Evolutionary conservation across 306 rosid species (phyloP).

Genomic region (Pterocarpus macrocarpus): DNA sequence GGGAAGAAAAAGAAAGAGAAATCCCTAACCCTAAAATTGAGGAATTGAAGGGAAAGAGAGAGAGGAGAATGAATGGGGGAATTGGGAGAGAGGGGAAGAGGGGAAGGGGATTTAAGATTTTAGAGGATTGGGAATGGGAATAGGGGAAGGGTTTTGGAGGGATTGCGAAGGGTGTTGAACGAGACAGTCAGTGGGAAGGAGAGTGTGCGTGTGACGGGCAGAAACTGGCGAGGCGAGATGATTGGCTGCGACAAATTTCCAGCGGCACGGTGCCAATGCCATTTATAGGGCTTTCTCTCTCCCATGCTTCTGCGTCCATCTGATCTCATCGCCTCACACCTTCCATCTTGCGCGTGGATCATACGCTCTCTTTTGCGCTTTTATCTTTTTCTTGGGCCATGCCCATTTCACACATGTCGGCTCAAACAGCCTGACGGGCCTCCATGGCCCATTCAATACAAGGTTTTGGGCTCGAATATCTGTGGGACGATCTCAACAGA

Average conservation of each 20-base stretch:
- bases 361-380: neutral
- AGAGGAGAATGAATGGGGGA: conserved; percentile 1
- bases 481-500: too few relatives aligned
- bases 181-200: neutral
- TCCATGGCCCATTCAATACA: conserved; percentile 4
- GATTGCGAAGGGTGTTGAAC: conserved; percentile 3
- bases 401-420: neutral
- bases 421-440: neutral
- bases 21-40: conserved; percentile 76
- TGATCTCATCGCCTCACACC: conserved; percentile 42
- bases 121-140: conserved; percentile 1
- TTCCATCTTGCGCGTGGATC: conserved; percentile 54
- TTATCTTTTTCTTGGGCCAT: neutral
- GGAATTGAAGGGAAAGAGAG: neutral
- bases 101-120: neutral
- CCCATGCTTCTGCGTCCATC: conserved; percentile 5
- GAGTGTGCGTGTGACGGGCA: neutral
- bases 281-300: conserved; percentile 60
- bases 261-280: conserved; percentile 56
- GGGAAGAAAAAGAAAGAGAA: neutral
- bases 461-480: too few relatives aligned
- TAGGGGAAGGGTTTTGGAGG: conserved; percentile 52
- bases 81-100: conserved; percentile 3
- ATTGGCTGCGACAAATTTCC: conserved; percentile 52
- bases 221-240: conserved; percentile 23